Evolutionary conservation across 208 protist species (phyloP).

Genomic region (Strigomonas oncopelti): DNA sequence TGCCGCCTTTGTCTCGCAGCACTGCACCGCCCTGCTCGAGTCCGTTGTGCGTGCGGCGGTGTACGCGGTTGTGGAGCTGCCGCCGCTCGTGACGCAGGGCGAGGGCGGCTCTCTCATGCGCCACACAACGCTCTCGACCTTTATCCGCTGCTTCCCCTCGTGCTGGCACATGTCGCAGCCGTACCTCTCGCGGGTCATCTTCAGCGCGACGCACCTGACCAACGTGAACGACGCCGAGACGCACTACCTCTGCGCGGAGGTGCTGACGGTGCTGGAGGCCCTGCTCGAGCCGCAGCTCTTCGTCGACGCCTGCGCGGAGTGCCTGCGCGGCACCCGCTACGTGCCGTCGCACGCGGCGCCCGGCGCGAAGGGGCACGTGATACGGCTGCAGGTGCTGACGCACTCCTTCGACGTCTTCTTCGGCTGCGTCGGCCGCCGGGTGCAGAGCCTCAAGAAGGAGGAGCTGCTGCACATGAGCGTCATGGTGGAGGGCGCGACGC

Average conservation of each 20-base stretch:
- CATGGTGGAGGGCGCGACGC: conserved; percentile 45
- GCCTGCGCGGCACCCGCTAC: conserved; percentile 58
- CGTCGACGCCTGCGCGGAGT: conserved; percentile 58
- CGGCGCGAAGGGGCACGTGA: conserved; percentile 25
- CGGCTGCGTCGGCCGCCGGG: conserved; percentile 55
- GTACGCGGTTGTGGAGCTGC: conserved; percentile 52
- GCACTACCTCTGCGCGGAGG: conserved; percentile 63
- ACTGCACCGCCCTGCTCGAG: conserved; percentile 49
- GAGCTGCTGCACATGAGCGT: conserved; percentile 66
- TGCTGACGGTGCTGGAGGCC: conserved; percentile 82
- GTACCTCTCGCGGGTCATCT: conserved; percentile 63
- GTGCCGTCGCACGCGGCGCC: conserved; percentile 31
- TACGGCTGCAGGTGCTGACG: conserved; percentile 56
- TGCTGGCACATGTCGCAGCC: conserved; percentile 86
- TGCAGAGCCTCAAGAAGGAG: conserved; percentile 66
- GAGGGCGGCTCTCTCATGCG: conserved; percentile 62
- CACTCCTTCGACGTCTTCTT: conserved; percentile 79
- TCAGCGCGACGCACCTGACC: conserved; percentile 47
- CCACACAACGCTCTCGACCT: conserved; percentile 48
- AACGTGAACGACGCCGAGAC: conserved; percentile 76
- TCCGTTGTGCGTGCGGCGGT: conserved; percentile 43
- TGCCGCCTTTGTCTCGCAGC: conserved; percentile 44
- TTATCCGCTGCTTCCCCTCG: conserved; percentile 66
- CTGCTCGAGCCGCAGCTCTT: conserved; percentile 82
- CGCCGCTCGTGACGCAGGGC: conserved; percentile 35